phyloP scores from a whole-genome alignment of 768 basidiomycete genomes.

The Glaciozyma martinii region DNA sequence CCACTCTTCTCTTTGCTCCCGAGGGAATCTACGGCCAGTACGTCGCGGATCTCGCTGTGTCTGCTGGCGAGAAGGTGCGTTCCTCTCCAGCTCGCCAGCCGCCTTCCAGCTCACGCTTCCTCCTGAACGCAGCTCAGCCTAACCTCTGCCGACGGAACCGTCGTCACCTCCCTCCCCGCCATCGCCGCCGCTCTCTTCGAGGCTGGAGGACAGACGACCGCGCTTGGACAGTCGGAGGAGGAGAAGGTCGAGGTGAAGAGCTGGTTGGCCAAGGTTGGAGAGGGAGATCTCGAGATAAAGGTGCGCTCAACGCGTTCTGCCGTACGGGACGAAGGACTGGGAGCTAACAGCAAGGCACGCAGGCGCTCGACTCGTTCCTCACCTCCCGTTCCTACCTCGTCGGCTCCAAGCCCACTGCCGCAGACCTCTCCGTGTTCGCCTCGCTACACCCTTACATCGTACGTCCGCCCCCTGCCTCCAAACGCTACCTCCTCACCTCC shows the following conservation, averaged over 20 bases:
- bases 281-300: constrained; percentile 36
- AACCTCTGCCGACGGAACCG: not conserved
- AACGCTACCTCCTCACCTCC: not conserved
- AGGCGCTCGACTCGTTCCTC: constrained; percentile 67
- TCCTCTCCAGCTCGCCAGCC: not conserved
- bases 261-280: constrained; percentile 56
- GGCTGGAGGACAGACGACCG: constrained; percentile 29
- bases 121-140: constrained; percentile 18
- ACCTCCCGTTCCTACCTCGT: constrained; percentile 75
- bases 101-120: not conserved
- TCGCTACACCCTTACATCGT: constrained; percentile 77
- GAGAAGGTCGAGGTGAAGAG: constrained; percentile 50
- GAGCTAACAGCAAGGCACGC: not conserved
- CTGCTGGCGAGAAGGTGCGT: constrained; percentile 19
- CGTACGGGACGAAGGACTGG: not conserved
- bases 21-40: constrained; percentile 21
- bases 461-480: constrained; percentile 35
- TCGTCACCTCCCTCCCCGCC: constrained; percentile 14
- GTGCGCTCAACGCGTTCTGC: not conserved
- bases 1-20: no score
- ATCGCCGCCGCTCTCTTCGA: constrained; percentile 25
- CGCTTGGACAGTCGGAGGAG: constrained; percentile 24
- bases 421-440: constrained; percentile 84
- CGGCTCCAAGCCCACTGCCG: constrained; percentile 71
- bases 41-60: constrained; percentile 15